Conservation (phyloP, 2,329 filamentous ascomycete species). For the Uncinocarpus reesii region DNA sequence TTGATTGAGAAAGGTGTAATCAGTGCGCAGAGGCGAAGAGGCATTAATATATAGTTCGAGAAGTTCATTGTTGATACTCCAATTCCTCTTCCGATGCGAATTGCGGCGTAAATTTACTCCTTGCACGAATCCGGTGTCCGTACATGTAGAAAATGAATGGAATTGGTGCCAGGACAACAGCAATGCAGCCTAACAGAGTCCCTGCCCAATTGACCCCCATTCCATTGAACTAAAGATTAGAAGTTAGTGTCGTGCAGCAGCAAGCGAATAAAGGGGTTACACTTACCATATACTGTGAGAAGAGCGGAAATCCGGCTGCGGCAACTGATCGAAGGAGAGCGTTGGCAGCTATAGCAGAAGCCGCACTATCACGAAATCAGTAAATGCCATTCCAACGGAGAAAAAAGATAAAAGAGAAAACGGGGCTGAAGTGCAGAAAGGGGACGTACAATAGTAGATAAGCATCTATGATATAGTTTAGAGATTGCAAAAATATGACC, state of each 20-base stretch:
- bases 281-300: conserved; percentile 25
- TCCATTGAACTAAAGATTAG: conserved; percentile 21
- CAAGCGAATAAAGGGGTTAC: background rate
- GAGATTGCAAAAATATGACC: conserved; percentile 39
- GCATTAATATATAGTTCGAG: background rate
- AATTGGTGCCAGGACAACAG: conserved; percentile 23
- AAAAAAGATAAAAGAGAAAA: no score
- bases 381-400: background rate
- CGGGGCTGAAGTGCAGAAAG: background rate
- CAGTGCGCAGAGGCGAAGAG: no score
- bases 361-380: conserved; percentile 29
- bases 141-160: conserved; percentile 25
- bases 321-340: conserved; percentile 39
- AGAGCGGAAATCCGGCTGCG: conserved; percentile 33
- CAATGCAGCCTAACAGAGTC: conserved; percentile 26
- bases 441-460: conserved; percentile 25
- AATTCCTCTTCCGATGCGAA: conserved; percentile 9
- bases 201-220: conserved; percentile 26
- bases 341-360: conserved; percentile 42
- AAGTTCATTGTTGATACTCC: background rate
- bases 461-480: conserved; percentile 38
- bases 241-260: background rate
- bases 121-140: conserved; percentile 24
- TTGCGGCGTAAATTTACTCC: conserved; percentile 28
- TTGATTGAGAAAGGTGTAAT: no score